Conservation (phyloP, 768 basidiomycete genomes). For the Kwoniella dendrophila region DNA sequence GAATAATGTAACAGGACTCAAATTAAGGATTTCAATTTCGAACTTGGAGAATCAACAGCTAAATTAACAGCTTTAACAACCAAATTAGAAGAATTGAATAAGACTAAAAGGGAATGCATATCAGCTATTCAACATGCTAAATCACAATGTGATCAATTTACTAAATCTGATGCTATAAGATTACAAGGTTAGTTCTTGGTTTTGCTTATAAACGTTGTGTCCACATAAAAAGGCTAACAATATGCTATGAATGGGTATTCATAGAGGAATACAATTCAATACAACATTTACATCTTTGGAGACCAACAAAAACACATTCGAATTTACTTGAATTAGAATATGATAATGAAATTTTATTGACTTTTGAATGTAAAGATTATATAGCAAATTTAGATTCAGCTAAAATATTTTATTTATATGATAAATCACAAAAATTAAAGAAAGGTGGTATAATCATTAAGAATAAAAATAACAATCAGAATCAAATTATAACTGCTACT, state of each 20-base stretch:
- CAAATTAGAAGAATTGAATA: constrained; percentile 45
- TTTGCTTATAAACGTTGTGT: background rate
- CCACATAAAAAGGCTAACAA: background rate
- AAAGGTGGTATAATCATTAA: constrained; percentile 14
- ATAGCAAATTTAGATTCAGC: constrained; percentile 28
- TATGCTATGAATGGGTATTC: background rate
- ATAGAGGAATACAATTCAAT: constrained; percentile 52
- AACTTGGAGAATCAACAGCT: constrained; percentile 42
- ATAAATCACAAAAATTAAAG: background rate
- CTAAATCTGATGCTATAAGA: constrained; percentile 44
- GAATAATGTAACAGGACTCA: constrained; percentile 36
- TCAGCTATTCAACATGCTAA: constrained; percentile 48
- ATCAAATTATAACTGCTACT: constrained; percentile 22
- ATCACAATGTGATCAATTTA: constrained; percentile 53
- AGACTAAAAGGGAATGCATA: constrained; percentile 36
- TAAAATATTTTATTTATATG: constrained; percentile 30
- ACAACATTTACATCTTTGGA: constrained; percentile 50
- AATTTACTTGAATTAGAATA: constrained; percentile 31
- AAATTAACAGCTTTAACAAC: constrained; percentile 45
- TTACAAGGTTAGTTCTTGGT: constrained; percentile 49
- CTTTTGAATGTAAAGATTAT: constrained; percentile 30
- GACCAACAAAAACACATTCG: constrained; percentile 20
- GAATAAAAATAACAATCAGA: constrained; percentile 21
- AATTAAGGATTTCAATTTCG: constrained; percentile 47
- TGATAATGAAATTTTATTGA: constrained; percentile 40